These are phyloP conservation scores for Discostella stelligera DNA, from an alignment of 352 stramenopile genomes.

Conservation along the genomic window DNA sequence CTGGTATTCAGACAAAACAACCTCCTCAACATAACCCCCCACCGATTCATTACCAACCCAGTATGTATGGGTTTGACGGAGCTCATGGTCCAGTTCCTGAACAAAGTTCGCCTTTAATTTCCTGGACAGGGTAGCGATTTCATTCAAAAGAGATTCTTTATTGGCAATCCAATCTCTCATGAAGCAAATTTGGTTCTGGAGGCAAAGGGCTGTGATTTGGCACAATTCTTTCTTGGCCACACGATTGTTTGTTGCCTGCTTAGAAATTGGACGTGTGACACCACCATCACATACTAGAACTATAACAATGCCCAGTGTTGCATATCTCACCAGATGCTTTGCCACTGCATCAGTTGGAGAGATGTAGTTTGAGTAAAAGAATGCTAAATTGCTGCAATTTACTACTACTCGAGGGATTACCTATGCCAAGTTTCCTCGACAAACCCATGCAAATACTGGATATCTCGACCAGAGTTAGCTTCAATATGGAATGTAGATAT, in stretches of 20 bases:
- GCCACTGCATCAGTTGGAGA: no score
- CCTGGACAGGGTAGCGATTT: no score
- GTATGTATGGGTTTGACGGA: conserved; percentile 3
- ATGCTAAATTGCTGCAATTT: conserved; percentile 1
- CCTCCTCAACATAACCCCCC: conserved; percentile 24
- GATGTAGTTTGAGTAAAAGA: no score
- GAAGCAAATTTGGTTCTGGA: conserved; percentile 4
- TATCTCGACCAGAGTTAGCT: background rate
- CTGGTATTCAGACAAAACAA: conserved; percentile 31
- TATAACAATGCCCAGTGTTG: background rate
- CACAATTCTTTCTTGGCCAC: conserved; percentile 18
- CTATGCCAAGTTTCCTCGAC: background rate
- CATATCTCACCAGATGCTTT: background rate
- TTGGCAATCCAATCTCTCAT: background rate
- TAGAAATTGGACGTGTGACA: conserved; percentile 4
- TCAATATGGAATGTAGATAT: background rate
- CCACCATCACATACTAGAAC: conserved; percentile 19
- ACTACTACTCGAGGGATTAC: background rate
- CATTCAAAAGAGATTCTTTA: background rate
- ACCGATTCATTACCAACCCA: conserved; percentile 5
- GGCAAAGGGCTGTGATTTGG: conserved; percentile 1
- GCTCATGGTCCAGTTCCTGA: conserved; percentile 2
- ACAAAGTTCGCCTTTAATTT: conserved; percentile 4
- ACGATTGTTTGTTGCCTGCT: conserved; percentile 25
- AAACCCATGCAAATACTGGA: background rate